phyloP scores from a whole-genome alignment of 139 green algal species.

The Pleodorina starrii region DNA sequence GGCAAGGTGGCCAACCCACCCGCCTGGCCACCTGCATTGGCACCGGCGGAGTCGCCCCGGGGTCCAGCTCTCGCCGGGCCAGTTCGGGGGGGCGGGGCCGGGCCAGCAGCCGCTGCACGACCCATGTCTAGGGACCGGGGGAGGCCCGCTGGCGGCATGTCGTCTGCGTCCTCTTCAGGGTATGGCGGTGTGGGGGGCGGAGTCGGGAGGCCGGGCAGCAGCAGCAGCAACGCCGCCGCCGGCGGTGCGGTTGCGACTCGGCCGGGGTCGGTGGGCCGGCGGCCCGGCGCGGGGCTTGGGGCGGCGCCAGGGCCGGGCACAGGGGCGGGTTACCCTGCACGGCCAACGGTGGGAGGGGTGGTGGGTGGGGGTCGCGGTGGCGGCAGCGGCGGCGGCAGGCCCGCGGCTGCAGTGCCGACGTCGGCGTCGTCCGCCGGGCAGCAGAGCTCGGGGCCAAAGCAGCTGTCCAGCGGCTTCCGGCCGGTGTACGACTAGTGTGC shows the following conservation, averaged over 20 bases:
- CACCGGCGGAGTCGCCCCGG: background rate
- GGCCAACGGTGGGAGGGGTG: too few species aligned
- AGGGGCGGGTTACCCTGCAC: background rate
- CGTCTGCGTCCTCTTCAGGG: too few species aligned
- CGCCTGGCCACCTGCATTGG: background rate
- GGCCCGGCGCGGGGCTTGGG: background rate
- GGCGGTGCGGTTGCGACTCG: background rate
- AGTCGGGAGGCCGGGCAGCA: background rate
- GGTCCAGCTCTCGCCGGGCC: background rate
- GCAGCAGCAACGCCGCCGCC: background rate
- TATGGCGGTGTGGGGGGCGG: too few species aligned
- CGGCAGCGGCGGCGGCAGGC: background rate
- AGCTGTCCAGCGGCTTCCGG: slow-evolving; percentile 26
- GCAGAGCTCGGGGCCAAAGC: background rate
- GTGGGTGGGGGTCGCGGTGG: background rate
- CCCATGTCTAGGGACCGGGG: background rate
- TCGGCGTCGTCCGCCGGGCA: background rate
- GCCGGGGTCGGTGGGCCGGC: background rate
- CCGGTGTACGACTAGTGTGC: slow-evolving; percentile 46
- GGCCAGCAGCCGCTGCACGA: background rate
- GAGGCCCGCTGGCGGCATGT: too few species aligned
- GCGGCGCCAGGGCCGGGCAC: background rate
- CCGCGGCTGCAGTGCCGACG: background rate
- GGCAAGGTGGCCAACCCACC: slow-evolving; percentile 26
- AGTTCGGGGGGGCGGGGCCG: background rate